Base-by-base conservation (phyloP, 192 early-diverging fungal species). In the Coemansia sp. region DNA sequence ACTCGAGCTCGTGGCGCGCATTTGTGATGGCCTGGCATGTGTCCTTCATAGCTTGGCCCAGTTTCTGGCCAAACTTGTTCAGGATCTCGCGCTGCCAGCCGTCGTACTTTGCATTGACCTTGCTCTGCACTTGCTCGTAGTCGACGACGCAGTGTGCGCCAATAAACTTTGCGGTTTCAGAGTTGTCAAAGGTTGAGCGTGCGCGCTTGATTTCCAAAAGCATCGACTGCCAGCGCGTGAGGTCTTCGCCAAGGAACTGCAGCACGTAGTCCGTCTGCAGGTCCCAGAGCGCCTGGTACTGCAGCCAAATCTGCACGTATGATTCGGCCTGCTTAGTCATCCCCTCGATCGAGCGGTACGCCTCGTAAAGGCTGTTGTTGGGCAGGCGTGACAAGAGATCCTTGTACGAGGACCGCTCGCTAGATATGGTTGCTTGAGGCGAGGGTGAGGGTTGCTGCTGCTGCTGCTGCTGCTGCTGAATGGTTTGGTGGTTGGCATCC, bases 231-330 rank as follows among this genome's bases (percentile, higher is more conserved):
- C 97, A 99, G 37, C 84, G 81, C 14, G 62, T 58, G 51, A 99
- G 74, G 54, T 99, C 89, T 22, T 94, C 89, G 23, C 92, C 93
- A 20, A 99, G 81, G 23, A 80, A 77, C 33, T 80, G 66, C 53
- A 86, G 88, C 15, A 99, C 87, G 40, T 87, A 80, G 59, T 87
- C 85, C 0, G 85, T 79, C 58, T 97, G 93, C 33, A 98, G 78
- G 67, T 99, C 97, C 96, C 96, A 99, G 29, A 99, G 81, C 6
- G 90, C 90, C 64, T 99, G 97, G 78, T 98, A 98, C 50, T 90
- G 90, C 14, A 98, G 80, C 97, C 97, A 99, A 47, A 92, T 86
- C 36, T 83, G 80, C 27, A 94, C 89, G 55, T 99, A 99, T 22
- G 84, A 77, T 5, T 76, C 78, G 9, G 95, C 89, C 54, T 90